These are phyloP conservation scores for Amanita pseudoporphyria DNA, from an alignment of 768 basidiomycete species.

Conservation along the genomic window DNA sequence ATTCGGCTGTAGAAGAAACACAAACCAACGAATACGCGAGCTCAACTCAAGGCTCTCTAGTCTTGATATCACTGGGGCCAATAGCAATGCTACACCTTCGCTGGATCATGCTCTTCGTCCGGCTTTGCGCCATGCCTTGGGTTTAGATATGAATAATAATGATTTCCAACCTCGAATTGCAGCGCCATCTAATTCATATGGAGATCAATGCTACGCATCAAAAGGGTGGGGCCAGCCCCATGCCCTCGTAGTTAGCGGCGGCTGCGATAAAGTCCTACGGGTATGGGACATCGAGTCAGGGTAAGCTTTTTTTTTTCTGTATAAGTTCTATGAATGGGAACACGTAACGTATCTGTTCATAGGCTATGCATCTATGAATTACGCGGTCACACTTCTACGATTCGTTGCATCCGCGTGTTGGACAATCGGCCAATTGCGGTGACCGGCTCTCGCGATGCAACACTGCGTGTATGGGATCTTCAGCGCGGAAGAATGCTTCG, in stretches of 20 bases:
- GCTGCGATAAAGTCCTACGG: constrained; percentile 84
- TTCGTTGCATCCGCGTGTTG: constrained; percentile 83
- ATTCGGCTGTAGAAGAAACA: not conserved
- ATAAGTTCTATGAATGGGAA: not conserved
- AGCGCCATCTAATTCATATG: not conserved
- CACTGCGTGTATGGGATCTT: constrained; percentile 89
- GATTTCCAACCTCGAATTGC: not conserved
- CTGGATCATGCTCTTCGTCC: constrained; percentile 22
- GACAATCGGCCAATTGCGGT: constrained; percentile 85
- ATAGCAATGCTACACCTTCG: not conserved
- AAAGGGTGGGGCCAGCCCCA: constrained; percentile 87
- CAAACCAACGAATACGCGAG: constrained; percentile 2
- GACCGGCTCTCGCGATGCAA: constrained; percentile 81
- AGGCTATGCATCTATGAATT: constrained; percentile 71
- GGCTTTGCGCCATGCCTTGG: constrained; percentile 40
- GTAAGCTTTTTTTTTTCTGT: constrained; percentile 32
- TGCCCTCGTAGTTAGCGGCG: constrained; percentile 80
- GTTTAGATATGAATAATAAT: constrained; percentile 17
- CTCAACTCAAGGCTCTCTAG: constrained; percentile 2
- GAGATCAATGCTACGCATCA: constrained; percentile 52
- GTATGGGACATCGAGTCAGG: constrained; percentile 90
- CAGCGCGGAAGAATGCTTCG: constrained; percentile 61
- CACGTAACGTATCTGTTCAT: not conserved
- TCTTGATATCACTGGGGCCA: not conserved
- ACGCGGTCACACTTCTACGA: constrained; percentile 80